Evolutionary conservation across 2,329 filamentous ascomycete genomes (phyloP).

Genomic region (Aureobasidium sp.): DNA sequence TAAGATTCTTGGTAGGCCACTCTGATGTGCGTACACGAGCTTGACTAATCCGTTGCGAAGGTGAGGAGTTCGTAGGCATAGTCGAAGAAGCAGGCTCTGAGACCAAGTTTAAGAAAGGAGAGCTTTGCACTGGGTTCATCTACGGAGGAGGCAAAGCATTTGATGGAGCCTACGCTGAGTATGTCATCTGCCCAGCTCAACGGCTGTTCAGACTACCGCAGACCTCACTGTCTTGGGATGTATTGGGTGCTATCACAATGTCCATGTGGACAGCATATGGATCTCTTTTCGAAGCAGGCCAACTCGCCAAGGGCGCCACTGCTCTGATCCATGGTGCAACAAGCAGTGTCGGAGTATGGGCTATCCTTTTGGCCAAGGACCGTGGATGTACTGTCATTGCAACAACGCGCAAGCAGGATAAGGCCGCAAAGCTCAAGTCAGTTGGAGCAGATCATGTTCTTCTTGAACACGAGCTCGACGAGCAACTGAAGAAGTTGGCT

Average conservation of each 20-base stretch:
- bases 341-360: slow-evolving; percentile 13
- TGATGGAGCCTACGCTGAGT: slow-evolving; percentile 15
- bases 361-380: slow-evolving; percentile 9
- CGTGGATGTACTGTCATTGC: slow-evolving; percentile 15
- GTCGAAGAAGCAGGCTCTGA: slow-evolving; percentile 11
- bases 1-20: slow-evolving; percentile 8
- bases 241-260: slow-evolving; percentile 6
- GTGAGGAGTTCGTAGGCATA: slow-evolving; percentile 15
- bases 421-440: slow-evolving; percentile 1
- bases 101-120: slow-evolving; percentile 7
- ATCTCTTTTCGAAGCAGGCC: neutral
- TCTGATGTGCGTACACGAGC: fast-evolving
- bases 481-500: neutral
- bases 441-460: slow-evolving; percentile 14
- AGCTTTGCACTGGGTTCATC: slow-evolving; percentile 2
- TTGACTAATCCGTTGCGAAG: neutral
- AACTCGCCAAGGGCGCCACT: neutral
- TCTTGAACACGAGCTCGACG: slow-evolving; percentile 6
- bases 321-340: slow-evolving; percentile 12
- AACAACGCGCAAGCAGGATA: slow-evolving; percentile 11
- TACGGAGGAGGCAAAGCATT: slow-evolving; percentile 15
- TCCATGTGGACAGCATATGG: slow-evolving; percentile 14
- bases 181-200: slow-evolving; percentile 9
- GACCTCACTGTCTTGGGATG: slow-evolving; percentile 5
- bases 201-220: slow-evolving; percentile 5